Conservation (phyloP, 371 early-diverging fungal genomes). For the Lichtheimia corymbifera region DNA sequence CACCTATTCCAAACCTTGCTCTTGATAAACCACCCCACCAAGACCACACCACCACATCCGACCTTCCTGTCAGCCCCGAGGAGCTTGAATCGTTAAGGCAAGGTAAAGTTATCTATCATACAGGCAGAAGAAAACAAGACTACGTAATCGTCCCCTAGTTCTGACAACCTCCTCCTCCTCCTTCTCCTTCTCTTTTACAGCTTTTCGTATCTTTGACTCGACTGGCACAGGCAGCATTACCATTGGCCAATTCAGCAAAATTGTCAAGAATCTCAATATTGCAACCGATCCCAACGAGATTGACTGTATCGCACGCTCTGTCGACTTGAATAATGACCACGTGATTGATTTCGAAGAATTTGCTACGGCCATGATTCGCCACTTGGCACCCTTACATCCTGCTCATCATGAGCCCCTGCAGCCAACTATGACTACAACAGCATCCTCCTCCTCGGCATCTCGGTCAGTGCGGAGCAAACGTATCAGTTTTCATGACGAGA, state of each 20-base stretch:
- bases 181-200: slow-evolving; percentile 20
- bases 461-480: slow-evolving; percentile 4
- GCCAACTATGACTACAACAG: neutral
- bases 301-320: slow-evolving; percentile 56
- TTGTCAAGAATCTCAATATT: slow-evolving; percentile 73
- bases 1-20: neutral
- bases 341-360: slow-evolving; percentile 72
- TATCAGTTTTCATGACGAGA: slow-evolving; percentile 45
- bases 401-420: neutral
- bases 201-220: slow-evolving; percentile 68
- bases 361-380: slow-evolving; percentile 57
- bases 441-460: too few relatives aligned
- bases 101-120: slow-evolving; percentile 14
- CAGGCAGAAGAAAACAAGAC: neutral
- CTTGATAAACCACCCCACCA: slow-evolving; percentile 7
- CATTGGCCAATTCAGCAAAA: slow-evolving; percentile 61
- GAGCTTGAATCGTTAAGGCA: slow-evolving; percentile 21
- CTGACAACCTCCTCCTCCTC: slow-evolving; percentile 8
- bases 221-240: slow-evolving; percentile 59
- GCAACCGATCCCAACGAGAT: slow-evolving; percentile 64
- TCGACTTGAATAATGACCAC: slow-evolving; percentile 48
- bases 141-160: neutral
- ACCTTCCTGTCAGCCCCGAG: slow-evolving; percentile 10
- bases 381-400: slow-evolving; percentile 12
- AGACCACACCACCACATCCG: neutral